Percentiles rank a stretch among this genome's conserved stretches.
phyloP scores from a whole-genome alignment of 306 rosid genomes.

The Cucumis hystrix region DNA sequence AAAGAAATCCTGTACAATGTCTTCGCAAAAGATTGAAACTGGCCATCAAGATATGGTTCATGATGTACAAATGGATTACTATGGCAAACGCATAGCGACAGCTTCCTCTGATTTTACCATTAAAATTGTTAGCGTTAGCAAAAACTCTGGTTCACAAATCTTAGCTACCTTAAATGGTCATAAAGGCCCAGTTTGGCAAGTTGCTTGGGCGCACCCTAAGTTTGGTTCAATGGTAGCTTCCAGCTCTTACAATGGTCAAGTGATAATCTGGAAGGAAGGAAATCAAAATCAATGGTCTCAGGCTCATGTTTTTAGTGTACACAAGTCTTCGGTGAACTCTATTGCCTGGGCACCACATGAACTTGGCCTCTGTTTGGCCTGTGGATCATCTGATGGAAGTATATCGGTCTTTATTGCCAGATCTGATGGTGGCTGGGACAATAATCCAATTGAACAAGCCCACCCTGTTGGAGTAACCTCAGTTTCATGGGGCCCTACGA shows the following conservation, averaged over 20 bases:
- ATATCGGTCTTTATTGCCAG: slow-evolving; percentile 69
- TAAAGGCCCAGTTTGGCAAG: slow-evolving; percentile 84
- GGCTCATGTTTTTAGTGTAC: slow-evolving; percentile 66
- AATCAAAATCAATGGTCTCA: slow-evolving; percentile 78
- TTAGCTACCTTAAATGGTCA: slow-evolving; percentile 73
- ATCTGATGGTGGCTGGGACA: slow-evolving; percentile 91
- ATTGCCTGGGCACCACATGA: slow-evolving; percentile 96
- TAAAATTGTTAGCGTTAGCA: slow-evolving; percentile 64
- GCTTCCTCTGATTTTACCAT: slow-evolving; percentile 80
- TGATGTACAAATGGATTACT: slow-evolving; percentile 83
- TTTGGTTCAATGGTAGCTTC: slow-evolving; percentile 76
- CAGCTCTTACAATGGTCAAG: slow-evolving; percentile 71
- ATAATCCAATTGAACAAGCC: slow-evolving; percentile 68
- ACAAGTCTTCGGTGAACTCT: slow-evolving; percentile 80
- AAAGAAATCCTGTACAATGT: slow-evolving; percentile 28
- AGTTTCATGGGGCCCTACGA: slow-evolving; percentile 88
- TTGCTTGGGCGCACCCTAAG: slow-evolving; percentile 93
- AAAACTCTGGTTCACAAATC: slow-evolving; percentile 55
- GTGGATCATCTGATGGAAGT: slow-evolving; percentile 88
- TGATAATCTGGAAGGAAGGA: slow-evolving; percentile 87
- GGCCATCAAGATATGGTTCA: slow-evolving; percentile 76
- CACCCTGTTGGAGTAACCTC: slow-evolving; percentile 89
- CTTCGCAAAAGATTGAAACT: slow-evolving; percentile 75
- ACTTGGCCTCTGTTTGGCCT: slow-evolving; percentile 75
- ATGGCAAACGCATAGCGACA: slow-evolving; percentile 76